These are phyloP conservation scores for Tricholomella constricta DNA, from an alignment of 768 basidiomycete species.

Conservation along the genomic window DNA sequence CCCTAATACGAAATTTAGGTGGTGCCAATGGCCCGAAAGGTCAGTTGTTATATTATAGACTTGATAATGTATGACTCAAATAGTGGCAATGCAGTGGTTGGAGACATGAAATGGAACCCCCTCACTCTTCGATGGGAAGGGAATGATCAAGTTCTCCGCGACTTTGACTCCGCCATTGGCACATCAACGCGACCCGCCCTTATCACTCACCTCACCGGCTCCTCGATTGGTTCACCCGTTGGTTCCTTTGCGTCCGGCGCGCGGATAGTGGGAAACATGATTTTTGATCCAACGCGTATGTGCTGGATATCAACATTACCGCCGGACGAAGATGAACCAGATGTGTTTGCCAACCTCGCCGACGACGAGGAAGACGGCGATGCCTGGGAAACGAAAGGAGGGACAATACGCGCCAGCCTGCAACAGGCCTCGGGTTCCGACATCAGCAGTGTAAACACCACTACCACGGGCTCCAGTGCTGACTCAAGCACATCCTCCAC, in stretches of 20 bases:
- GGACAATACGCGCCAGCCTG: conserved; percentile 73
- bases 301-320: conserved; percentile 89
- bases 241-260: conserved; percentile 76
- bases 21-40: conserved; percentile 71
- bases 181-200: conserved; percentile 91
- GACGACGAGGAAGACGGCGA: conserved; percentile 87
- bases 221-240: conserved; percentile 80
- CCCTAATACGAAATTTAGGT: conserved; percentile 84
- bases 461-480: conserved; percentile 25
- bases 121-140: conserved; percentile 92
- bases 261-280: conserved; percentile 96
- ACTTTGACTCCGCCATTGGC: conserved; percentile 83
- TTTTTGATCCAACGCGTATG: conserved; percentile 93
- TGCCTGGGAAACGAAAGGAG: conserved; percentile 71
- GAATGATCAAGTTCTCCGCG: conserved; percentile 88
- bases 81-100: conserved; percentile 62
- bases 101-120: conserved; percentile 99
- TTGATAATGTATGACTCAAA: not conserved
- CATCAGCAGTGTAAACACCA: conserved; percentile 32
- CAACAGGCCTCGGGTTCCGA: conserved; percentile 35
- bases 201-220: conserved; percentile 91
- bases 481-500: conserved; percentile 26
- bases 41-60: conserved; percentile 32
- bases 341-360: conserved; percentile 91
- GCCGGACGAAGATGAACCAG: conserved; percentile 91